Percentiles rank a stretch among this genome's conserved stretches.
Conservation (phyloP, 331 rosid genomes). For the Rhamnella rubrinervis region DNA sequence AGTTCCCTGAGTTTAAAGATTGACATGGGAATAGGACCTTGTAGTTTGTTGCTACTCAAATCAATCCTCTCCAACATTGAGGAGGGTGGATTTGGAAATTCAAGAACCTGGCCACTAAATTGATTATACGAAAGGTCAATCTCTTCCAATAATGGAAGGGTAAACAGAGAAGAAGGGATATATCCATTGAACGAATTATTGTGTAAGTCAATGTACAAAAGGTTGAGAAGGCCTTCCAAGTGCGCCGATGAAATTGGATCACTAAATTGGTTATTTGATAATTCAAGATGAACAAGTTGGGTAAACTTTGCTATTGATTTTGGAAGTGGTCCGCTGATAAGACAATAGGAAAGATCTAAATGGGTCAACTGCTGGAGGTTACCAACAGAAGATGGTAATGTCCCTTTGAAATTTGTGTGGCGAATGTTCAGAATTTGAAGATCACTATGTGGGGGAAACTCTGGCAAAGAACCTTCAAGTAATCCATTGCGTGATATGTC, state of each 20-base stretch:
- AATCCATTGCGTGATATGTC: conserved; percentile 14
- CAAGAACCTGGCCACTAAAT: too few relatives aligned
- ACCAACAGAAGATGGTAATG: conserved; percentile 19
- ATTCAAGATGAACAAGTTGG: conserved; percentile 13
- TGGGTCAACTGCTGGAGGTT: background rate
- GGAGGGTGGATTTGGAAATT: too few relatives aligned
- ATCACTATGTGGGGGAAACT: background rate
- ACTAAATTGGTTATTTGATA: conserved; percentile 1
- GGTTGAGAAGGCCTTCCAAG: background rate
- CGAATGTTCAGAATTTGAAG: background rate
- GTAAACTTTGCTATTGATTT: background rate
- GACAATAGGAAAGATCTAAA: background rate
- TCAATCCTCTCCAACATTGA: too few relatives aligned
- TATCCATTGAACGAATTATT: background rate
- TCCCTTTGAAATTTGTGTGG: conserved; percentile 7
- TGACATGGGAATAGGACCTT: too few relatives aligned
- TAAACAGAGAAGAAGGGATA: too few relatives aligned
- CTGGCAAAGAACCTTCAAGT: conserved; percentile 22
- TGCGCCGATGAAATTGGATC: background rate
- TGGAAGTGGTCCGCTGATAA: conserved; percentile 22
- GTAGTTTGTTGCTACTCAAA: too few relatives aligned
- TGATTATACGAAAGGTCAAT: too few relatives aligned
- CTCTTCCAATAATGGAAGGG: too few relatives aligned
- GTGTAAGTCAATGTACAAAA: background rate
- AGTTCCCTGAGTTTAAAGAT: too few relatives aligned